Base-by-base conservation (phyloP, 2,329 filamentous ascomycete genomes). In the Phialophora tarda region DNA sequence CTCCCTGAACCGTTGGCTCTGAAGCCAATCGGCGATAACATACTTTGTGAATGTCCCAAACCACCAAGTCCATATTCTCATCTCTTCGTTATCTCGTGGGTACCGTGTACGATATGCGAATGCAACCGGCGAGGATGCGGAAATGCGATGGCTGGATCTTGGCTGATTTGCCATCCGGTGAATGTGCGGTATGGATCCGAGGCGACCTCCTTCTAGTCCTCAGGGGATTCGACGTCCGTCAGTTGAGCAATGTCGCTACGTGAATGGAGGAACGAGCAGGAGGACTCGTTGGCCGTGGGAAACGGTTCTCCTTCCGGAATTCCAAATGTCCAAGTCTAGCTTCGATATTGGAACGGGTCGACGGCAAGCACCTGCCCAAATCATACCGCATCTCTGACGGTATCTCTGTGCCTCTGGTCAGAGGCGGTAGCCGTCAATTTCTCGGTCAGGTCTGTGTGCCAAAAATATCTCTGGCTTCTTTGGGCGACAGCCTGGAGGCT, bases 381-480 rank as follows among this genome's bases (percentile, higher is more conserved):
- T 62, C 60, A 56, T 56, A 55, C 60, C 11, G 10, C 51, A 48
- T 55, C 38, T 62, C 60, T 50, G 60, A 56, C 47, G 38, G 24
- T 32, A 56, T 56, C 34, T 10, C 50, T 51, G 11, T 56, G 28
- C 47, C 23, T 56, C 24, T 51, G 51, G n/a, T 32, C 51, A 21
- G 26, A 17, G 3, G 50, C 51, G 51, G 50, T 34, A n/a, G 32
- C 38, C 34, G 34, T 48, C 38, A 62, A 30, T 62, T 34, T 55
- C 51, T 21, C 26, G 24, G 60, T 62, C 60, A 62, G 60, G 23
- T 62, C 24, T 34, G 23, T 12, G 47, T 62, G 44, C 60, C 60
- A 62, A 62, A 62, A 62, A 62, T 62, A 62, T 62, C 51, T 56
- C 26, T 62, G 50, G 34, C 50, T 55, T 30, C 34, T 62, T 47